These are phyloP conservation scores for Narthecium ossifragum DNA, from an alignment of 106 monocot species.

Conservation along the genomic window DNA sequence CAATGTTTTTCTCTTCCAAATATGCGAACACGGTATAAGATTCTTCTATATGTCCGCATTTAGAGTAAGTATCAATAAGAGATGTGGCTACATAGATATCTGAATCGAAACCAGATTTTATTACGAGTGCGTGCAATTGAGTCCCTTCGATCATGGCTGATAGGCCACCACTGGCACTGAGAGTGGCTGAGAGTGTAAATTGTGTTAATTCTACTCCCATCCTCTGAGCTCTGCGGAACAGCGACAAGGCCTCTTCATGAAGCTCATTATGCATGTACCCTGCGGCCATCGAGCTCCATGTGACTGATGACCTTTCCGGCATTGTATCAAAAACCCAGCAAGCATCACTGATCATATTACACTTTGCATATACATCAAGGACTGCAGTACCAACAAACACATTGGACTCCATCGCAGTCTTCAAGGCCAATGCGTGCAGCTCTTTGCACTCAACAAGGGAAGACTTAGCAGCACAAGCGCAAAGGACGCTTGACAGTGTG, in stretches of 20 bases:
- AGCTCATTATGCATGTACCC: slow-evolving; percentile 55
- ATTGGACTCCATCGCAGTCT: slow-evolving; percentile 28
- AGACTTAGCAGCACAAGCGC: slow-evolving; percentile 32
- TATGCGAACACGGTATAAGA: slow-evolving; percentile 37
- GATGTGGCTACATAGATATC: slow-evolving; percentile 42
- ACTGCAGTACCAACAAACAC: slow-evolving; percentile 56
- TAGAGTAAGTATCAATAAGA: slow-evolving; percentile 54
- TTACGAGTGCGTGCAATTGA: slow-evolving; percentile 42
- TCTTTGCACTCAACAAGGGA: slow-evolving; percentile 34
- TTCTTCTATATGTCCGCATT: slow-evolving; percentile 40
- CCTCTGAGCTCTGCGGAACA: slow-evolving; percentile 31
- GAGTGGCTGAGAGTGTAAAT: slow-evolving; percentile 42
- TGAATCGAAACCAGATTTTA: slow-evolving; percentile 23
- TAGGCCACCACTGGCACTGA: slow-evolving; percentile 48
- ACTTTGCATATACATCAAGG: slow-evolving; percentile 52
- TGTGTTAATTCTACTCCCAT: slow-evolving; percentile 30
- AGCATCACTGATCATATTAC: slow-evolving; percentile 35
- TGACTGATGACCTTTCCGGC: slow-evolving; percentile 46
- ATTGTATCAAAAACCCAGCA: slow-evolving; percentile 38
- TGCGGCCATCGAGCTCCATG: slow-evolving; percentile 68
- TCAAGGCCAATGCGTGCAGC: slow-evolving; percentile 48
- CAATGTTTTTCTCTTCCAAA: slow-evolving; percentile 26
- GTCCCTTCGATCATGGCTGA: slow-evolving; percentile 36
- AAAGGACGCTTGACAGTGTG: slow-evolving; percentile 55
- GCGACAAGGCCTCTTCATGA: slow-evolving; percentile 30